Base-by-base conservation (phyloP, 805 yeast species). In the Kodamaea kaohsiungensis region DNA sequence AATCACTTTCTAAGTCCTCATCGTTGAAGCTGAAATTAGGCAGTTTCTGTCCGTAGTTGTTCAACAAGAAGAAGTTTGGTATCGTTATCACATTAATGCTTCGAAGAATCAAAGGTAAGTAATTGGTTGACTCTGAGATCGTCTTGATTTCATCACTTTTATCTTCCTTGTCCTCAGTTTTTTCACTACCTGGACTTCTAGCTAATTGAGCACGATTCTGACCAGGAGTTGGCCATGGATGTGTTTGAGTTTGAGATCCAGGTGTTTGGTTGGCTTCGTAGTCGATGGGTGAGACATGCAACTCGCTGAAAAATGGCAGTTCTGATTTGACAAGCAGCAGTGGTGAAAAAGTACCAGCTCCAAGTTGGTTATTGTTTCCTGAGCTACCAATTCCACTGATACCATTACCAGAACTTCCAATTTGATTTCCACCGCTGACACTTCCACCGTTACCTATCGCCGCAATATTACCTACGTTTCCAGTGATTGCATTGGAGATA, bases 21-120 rank as follows among this genome's bases (percentile, higher is more conserved):
- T 70, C 75, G 49, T 65, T 70, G 56, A 74, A 68, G 39, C 63
- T 64, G 56, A 72, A 72, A 45, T 63, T 71, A 22, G 58, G 57
- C 10, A 61, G 54, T 40, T 40, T 40, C 25, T 40, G 45, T 12
- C 45, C 45, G 12, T 40, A 40, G 52, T 70, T 75, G 16, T 73
- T 70, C 10, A 70, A 56, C 42, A 80, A 68, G 57, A 84, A 84
- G 12, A 65, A 61, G 13, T 76, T 72, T 0, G 96, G 93, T 9
- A 88, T 83, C 0, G 88, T 79, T 45, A 79, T 73, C 0, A 86
- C 73, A 16, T 89, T 86, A 55, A 87, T 80, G 43, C 85, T 82
- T 55, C 92, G 71, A 25, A 88, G 67, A 9, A 88, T 74, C 67
- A 88, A 83, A 1, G 91, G 92, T 35, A 88, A 66, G 68, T 86